Evolutionary conservation across 108 stramenopile genomes (phyloP), one percentile per base, ranked within the genome.

Genomic region (Nitzschia palea): DNA sequence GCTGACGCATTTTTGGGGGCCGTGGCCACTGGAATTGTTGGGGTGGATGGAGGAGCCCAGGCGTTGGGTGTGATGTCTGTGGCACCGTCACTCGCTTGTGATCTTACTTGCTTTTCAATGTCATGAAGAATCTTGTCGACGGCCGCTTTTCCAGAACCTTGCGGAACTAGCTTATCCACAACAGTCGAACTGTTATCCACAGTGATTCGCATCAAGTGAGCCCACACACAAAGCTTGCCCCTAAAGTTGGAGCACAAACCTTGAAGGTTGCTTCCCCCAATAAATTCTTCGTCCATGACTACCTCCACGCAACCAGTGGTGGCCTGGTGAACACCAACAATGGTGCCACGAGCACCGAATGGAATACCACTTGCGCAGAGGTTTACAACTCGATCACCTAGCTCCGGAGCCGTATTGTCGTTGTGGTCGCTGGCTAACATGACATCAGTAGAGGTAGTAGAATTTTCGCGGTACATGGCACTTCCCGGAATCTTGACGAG

Each of bases 261-360:
- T 48, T 98, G 96, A 6, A 99, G 69, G 18, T 80, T 84, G 27
- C 86, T 86, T 0, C 98, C 98, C 45, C 97, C 99, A 37, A 98
- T 87, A 62, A 99, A 98, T 72, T 97, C 96, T 68, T 97, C 95
- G 76, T 99, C 99, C 81, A 98, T 94, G 26, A 99, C 93, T 40
- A 99, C 95, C 60, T 99, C 99, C 32, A 99, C 99, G 71, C 95
- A 97, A 22, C 90, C 95, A 14, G 88, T 90, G 17, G 76, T 71
- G 31, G 87, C 77, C 62, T 94, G 84, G 71, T 99, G 98, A 61
- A 94, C 86, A 0, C 87, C 94, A 65, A 99, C 93, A 50, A 99
- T 97, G 32, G 97, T 97, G 27, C 99, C 99, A 67, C 95, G 77
- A 27, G 88, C 79, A 42, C 98, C 99, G 72, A 99, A 98, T 5